phyloP scores from a whole-genome alignment of 345 rosid genomes.

The Draba incana region DNA sequence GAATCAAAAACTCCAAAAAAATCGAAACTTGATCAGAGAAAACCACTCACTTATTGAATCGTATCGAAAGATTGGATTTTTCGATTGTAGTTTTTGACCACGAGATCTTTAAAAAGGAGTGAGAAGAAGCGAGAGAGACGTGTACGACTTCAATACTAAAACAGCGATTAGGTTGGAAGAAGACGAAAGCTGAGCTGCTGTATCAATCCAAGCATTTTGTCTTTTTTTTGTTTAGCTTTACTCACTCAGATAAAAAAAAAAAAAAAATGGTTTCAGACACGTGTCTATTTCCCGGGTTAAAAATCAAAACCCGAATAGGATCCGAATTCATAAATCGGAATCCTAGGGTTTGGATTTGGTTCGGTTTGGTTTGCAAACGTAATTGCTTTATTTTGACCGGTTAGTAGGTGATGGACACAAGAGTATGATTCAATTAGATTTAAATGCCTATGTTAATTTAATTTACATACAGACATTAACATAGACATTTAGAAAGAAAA shows the following conservation, averaged over 20 bases:
- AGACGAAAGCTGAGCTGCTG: too few relatives aligned
- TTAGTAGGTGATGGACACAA: constrained; percentile 40
- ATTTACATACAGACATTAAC: too few relatives aligned
- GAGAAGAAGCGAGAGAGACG: constrained; percentile 34
- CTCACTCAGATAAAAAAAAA: too few relatives aligned
- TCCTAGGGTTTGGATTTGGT: too few relatives aligned
- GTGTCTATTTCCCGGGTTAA: too few relatives aligned
- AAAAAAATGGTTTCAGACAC: too few relatives aligned
- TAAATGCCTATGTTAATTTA: too few relatives aligned
- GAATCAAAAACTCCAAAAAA: background rate
- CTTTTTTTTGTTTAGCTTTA: too few relatives aligned
- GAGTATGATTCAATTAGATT: constrained; percentile 40
- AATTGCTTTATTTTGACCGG: constrained; percentile 38
- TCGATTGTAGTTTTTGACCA: background rate
- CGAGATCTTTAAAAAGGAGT: background rate
- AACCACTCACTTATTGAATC: background rate
- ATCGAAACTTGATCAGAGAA: background rate
- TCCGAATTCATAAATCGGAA: too few relatives aligned
- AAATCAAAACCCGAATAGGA: too few relatives aligned
- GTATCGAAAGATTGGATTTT: constrained; percentile 10
- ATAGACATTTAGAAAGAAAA: too few relatives aligned
- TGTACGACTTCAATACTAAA: constrained; percentile 24
- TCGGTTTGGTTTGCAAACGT: constrained; percentile 33
- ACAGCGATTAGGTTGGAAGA: constrained; percentile 10
- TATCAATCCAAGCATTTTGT: too few relatives aligned